Evolutionary conservation across 2,329 filamentous ascomycete species (phyloP).

Genomic region (Alternaria rosae): DNA sequence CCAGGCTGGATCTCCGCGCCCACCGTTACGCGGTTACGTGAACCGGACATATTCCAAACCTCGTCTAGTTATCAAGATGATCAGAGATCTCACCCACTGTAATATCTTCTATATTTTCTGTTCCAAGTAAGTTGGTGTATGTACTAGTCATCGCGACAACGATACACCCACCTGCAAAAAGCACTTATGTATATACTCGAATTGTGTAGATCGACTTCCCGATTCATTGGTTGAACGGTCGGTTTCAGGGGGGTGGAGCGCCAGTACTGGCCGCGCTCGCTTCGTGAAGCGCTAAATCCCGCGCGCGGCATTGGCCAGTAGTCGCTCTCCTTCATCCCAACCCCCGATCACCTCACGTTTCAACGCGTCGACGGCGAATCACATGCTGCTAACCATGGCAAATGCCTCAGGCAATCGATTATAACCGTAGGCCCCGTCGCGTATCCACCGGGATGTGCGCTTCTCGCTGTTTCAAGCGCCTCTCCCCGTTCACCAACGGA

Average conservation of each 20-base stretch:
- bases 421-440: slow-evolving; percentile 18
- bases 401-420: slow-evolving; percentile 10
- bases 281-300: slow-evolving; percentile 17
- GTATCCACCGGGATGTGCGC: slow-evolving; percentile 16
- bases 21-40: neutral
- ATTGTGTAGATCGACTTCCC: neutral
- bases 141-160: neutral
- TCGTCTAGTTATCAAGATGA: neutral
- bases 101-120: neutral
- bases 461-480: slow-evolving; percentile 36
- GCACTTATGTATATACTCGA: neutral
- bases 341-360: slow-evolving; percentile 26
- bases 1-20: neutral
- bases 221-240: slow-evolving; percentile 10
- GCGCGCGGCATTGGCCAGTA: slow-evolving; percentile 16
- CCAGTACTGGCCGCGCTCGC: neutral
- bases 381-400: slow-evolving; percentile 2
- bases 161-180: neutral
- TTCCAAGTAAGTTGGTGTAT: neutral
- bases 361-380: slow-evolving; percentile 24
- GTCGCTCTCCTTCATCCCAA: slow-evolving; percentile 15
- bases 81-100: neutral
- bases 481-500: slow-evolving; percentile 20
- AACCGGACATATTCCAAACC: neutral
- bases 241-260: slow-evolving; percentile 20